Evolutionary conservation across 345 rosid genomes (phyloP), one percentile per base, ranked within the genome.

Genomic region (Boechera retrofracta): DNA sequence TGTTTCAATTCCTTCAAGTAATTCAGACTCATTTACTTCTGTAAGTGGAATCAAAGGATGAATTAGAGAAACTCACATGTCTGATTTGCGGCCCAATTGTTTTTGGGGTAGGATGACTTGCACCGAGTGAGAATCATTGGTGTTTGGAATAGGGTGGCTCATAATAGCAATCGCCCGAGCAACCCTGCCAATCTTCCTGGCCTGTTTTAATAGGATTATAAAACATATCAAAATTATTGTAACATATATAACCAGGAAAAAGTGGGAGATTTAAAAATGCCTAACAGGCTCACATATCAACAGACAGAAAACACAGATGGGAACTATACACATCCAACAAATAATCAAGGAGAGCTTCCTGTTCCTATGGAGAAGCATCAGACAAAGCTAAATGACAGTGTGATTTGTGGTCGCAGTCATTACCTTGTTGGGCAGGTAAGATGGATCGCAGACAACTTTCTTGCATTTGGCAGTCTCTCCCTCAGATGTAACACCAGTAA

Each of bases 391-490:
- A 62, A 36, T 35, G n/a, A 31, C 18, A 21, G 9, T 28, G 72
- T 55, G 38, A 7, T 64, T 16, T 54, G 52, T 63, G 42, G 44
- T 29, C 6, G 11, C 33, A 72, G 62, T 36, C 12, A n/a, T 71
- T 84, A 96, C 98, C 97, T 93, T 96, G 85, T 72, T 76, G 7
- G 92, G 84, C 35, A 93, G 84, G 87, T 89, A 96, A 32, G 97
- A 96, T 67, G 98, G 99, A 70, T 96, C 98, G 24, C 99, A 93
- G 61, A 96, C 99, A 82, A 93, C 91, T 83, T 93, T 96, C 80
- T 91, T 91, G 87, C 98, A 89, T 82, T 68, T 89, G n/a, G 98
- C 99, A 72, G 99, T 96, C 88, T 89, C 97, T 59, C 99, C 98
- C 82, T 92, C 99, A 10, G 99, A 95, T 31, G 98, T 91, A 57